A percentile compares a stretch with the other conserved stretches of the same genome.
phyloP scores from a whole-genome alignment of 1,284 basidiomycete species.

The Heterobasidion irregulare region DNA sequence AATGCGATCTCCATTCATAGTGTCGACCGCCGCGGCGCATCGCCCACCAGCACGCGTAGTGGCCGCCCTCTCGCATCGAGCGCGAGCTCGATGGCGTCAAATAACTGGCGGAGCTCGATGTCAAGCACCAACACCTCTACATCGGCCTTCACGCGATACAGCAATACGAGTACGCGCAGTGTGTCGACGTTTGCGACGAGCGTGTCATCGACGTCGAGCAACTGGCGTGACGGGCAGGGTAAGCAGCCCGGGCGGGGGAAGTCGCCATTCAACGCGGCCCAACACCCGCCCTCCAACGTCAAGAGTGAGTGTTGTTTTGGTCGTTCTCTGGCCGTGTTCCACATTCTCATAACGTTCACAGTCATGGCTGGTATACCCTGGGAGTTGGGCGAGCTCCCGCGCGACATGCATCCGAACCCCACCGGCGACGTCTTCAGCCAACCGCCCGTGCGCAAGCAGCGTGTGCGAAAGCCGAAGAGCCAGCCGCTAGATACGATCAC shows the following conservation, averaged over 20 bases:
- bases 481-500: slow-evolving; percentile 61
- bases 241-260: slow-evolving; percentile 13
- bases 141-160: slow-evolving; percentile 69
- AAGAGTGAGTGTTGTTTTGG: slow-evolving; percentile 52
- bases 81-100: slow-evolving; percentile 49
- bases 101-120: slow-evolving; percentile 71
- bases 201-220: slow-evolving; percentile 40
- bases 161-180: slow-evolving; percentile 64
- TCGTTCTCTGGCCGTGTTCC: not conserved
- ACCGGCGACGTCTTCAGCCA: slow-evolving; percentile 52
- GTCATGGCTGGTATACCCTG: slow-evolving; percentile 70
- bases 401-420: slow-evolving; percentile 51
- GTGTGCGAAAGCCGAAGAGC: slow-evolving; percentile 59
- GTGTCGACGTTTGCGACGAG: slow-evolving; percentile 73
- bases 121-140: slow-evolving; percentile 61
- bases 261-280: slow-evolving; percentile 12
- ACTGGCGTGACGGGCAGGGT: slow-evolving; percentile 44
- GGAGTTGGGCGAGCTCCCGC: slow-evolving; percentile 60
- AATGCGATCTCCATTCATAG: not conserved
- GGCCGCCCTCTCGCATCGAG: slow-evolving; percentile 43
- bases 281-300: slow-evolving; percentile 54
- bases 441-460: slow-evolving; percentile 54
- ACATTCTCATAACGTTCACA: slow-evolving; percentile 19
- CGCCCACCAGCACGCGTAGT: slow-evolving; percentile 45
- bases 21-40: slow-evolving; percentile 4